phyloP scores from a whole-genome alignment of 1,284 basidiomycete species.

The Ganoderma boninense region DNA sequence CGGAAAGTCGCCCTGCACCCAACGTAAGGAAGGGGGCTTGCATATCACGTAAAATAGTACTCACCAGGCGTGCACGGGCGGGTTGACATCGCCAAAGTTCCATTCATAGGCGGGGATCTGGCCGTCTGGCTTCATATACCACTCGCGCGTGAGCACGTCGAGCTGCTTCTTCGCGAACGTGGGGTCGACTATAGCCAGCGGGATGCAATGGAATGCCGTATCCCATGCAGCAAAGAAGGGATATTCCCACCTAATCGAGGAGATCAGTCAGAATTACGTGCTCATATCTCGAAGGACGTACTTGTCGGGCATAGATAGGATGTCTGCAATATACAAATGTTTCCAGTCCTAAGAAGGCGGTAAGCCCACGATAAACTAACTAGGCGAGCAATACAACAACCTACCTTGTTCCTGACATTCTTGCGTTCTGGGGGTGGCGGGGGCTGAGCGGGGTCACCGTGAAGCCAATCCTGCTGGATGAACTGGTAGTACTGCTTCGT shows the following conservation, averaged over 20 bases:
- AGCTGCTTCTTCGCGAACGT: slow-evolving; percentile 97
- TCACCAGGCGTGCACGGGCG: slow-evolving; percentile 96
- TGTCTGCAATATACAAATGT: slow-evolving; percentile 94
- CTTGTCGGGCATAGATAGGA: slow-evolving; percentile 99
- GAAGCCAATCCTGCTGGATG: slow-evolving; percentile 95
- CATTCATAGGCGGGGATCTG: slow-evolving; percentile 99
- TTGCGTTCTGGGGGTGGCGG: slow-evolving; percentile 93
- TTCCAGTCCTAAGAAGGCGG: slow-evolving; percentile 80
- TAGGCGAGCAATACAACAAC: slow-evolving; percentile 32
- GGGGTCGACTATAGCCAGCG: slow-evolving; percentile 94
- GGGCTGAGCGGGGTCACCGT: slow-evolving; percentile 95
- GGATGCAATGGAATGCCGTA: slow-evolving; percentile 98
- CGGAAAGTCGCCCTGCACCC: slow-evolving; percentile 87
- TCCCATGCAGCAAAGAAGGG: slow-evolving; percentile 97
- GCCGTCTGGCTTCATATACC: slow-evolving; percentile 99
- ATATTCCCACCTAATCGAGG: slow-evolving; percentile 85
- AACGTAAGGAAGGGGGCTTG: neutral
- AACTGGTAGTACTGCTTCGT: slow-evolving; percentile 98
- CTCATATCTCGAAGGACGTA: slow-evolving; percentile 41
- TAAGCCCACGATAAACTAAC: neutral
- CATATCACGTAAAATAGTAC: slow-evolving; percentile 15
- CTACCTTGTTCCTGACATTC: slow-evolving; percentile 82
- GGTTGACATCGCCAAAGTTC: slow-evolving; percentile 98
- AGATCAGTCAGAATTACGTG: neutral
- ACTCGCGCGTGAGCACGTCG: slow-evolving; percentile 95